Evolutionary conservation across 2,329 filamentous ascomycete species (phyloP).

Genomic region (Lecanosticta acicola): DNA sequence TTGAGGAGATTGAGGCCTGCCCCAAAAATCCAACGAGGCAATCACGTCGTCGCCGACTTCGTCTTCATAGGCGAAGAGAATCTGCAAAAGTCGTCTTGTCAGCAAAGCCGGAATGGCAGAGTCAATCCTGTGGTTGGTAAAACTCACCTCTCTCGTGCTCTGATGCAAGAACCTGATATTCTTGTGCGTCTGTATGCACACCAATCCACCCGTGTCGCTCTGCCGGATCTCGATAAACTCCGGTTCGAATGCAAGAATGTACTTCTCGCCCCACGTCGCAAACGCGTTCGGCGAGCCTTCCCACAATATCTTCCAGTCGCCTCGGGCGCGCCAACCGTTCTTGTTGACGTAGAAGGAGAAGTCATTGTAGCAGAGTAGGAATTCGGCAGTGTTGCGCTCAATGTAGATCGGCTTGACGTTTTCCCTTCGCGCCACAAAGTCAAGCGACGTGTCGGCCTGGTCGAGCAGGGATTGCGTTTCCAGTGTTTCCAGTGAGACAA

Average conservation of each 20-base stretch:
- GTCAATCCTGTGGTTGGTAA: neutral
- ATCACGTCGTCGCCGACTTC: constrained; percentile 90
- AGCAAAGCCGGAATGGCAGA: constrained; percentile 7
- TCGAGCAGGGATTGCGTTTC: constrained; percentile 96
- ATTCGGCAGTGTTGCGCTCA: constrained; percentile 92
- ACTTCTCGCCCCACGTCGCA: constrained; percentile 82
- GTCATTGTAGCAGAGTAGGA: constrained; percentile 95
- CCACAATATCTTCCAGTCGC: constrained; percentile 97
- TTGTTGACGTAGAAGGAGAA: constrained; percentile 99
- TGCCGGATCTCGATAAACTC: constrained; percentile 97
- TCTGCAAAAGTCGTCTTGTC: constrained; percentile 52
- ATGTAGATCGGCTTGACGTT: constrained; percentile 87
- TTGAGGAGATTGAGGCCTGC: constrained; percentile 22
- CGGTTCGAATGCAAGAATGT: constrained; percentile 93
- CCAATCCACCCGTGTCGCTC: constrained; percentile 82
- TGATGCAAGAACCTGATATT: constrained; percentile 93
- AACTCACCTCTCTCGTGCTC: constrained; percentile 85
- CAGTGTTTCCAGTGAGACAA: constrained; percentile 93
- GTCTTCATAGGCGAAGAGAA: constrained; percentile 95
- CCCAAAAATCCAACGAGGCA: constrained; percentile 96
- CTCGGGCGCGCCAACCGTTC: constrained; percentile 92
- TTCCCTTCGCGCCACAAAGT: constrained; percentile 92
- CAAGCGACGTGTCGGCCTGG: constrained; percentile 93
- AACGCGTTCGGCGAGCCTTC: constrained; percentile 89
- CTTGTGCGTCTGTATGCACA: constrained; percentile 93